Base-by-base conservation (phyloP, 2,329 filamentous ascomycete genomes). In the Pseudophaeomoniella oleicola region DNA sequence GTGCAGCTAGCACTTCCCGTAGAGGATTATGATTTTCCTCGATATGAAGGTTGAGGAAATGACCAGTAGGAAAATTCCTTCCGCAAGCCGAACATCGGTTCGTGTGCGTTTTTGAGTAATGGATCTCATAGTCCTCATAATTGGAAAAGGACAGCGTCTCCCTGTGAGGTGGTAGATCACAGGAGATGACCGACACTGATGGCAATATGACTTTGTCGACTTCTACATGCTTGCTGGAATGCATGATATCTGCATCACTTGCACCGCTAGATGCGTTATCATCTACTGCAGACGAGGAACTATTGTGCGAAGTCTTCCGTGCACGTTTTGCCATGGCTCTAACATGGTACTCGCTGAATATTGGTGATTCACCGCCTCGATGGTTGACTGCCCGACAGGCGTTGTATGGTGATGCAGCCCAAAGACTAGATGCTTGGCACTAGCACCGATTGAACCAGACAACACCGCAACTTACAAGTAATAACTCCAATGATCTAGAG, bases 11-110 rank as follows among this genome's bases (percentile, higher is more conserved):
- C 9, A 83, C 71, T 35, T 74, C 76, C 29, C 73, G 67, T 41
- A 96, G 69, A 5, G 85, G 74, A 58, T 98, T 86, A 57, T 96
- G 90, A 46, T 79, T 83, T 57, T 96, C 90, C 46, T 87, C 77
- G 45, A 94, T 87, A 53, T 98, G 90, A 32, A 96, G 59, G 39
- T 71, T 67, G 35, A 98, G 67, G 37, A 90, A 76, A 54, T 87
- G 78, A 22, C 78, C 70, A 1, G 84, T 86, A 1, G 90, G 90
- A 43, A 96, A 85, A 54, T 94, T 96, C 54, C 74, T 85, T 38
- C 71, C 67, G 55, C 90, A 98, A 50, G 86, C 80, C 6, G 77
- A 64, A 53, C 90, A 98, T 31, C 88, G 75, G 55, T 94, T 87
- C 41, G 75, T 72, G 56, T 96, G 90, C 15, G 71, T 66, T 51